Conservation (phyloP, 73 alveolate species). For the Paramecium primaurelia region DNA sequence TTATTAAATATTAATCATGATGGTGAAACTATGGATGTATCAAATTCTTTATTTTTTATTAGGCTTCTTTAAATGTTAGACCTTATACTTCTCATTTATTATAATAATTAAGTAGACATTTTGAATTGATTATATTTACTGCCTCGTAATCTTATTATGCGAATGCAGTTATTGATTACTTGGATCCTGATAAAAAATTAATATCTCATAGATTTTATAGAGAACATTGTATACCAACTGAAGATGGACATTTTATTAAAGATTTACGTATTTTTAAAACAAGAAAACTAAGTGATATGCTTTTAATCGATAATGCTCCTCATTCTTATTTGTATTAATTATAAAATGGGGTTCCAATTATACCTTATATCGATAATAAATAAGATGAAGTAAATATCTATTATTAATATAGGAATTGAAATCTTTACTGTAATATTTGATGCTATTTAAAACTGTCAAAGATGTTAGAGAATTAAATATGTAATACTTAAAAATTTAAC, state of each 20-base stretch:
- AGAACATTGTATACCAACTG: slow-evolving; percentile 84
- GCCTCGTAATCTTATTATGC: slow-evolving; percentile 95
- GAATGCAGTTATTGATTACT: slow-evolving; percentile 81
- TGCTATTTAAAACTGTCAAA: neutral
- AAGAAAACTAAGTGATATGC: slow-evolving; percentile 65
- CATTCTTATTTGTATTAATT: slow-evolving; percentile 75
- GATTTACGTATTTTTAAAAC: slow-evolving; percentile 86
- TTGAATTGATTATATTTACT: slow-evolving; percentile 86
- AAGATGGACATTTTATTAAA: slow-evolving; percentile 89
- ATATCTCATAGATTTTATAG: slow-evolving; percentile 85
- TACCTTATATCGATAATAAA: slow-evolving; percentile 77
- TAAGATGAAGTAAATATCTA: slow-evolving; percentile 57
- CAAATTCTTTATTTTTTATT: neutral
- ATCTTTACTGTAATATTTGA: neutral
- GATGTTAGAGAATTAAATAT: slow-evolving; percentile 40
- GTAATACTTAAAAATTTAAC: neutral
- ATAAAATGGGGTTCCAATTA: slow-evolving; percentile 82
- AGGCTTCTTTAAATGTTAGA: slow-evolving; percentile 88
- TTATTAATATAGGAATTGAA: neutral
- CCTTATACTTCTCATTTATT: slow-evolving; percentile 86
- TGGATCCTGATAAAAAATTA: slow-evolving; percentile 83
- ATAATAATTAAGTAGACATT: slow-evolving; percentile 71
- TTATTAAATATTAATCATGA: neutral
- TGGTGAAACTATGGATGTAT: slow-evolving; percentile 42
- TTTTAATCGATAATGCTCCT: slow-evolving; percentile 93